Evolutionary conservation across 2,329 filamentous ascomycete genomes (phyloP).

Genomic region (Penicillium rolfsii): DNA sequence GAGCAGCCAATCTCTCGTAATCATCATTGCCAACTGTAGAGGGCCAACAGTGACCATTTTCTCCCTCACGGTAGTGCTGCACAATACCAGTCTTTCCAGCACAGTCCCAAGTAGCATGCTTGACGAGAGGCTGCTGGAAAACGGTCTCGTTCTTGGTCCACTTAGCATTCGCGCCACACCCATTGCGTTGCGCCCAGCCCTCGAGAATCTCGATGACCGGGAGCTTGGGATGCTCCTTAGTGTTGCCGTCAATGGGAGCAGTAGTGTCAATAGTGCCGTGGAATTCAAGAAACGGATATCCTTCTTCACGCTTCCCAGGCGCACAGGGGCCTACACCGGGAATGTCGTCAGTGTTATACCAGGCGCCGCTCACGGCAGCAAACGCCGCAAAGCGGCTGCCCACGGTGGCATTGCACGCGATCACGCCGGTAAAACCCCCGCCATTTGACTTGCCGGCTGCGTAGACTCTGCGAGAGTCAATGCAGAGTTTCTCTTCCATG

Average conservation of each 20-base stretch:
- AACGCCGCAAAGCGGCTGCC: constrained; percentile 55
- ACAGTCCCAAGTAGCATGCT: constrained; percentile 26
- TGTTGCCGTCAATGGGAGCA: constrained; percentile 25
- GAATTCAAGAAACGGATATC: constrained; percentile 30
- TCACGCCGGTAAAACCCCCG: constrained; percentile 53
- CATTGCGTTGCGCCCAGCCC: constrained; percentile 24
- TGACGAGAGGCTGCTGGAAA: constrained; percentile 21
- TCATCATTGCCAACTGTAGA: constrained; percentile 25
- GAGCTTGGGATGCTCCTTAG: constrained; percentile 8
- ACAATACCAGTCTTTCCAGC: constrained; percentile 22
- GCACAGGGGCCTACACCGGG: constrained; percentile 29
- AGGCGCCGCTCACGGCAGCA: constrained; percentile 53
- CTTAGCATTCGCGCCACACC: constrained; percentile 17
- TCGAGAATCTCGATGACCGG: constrained; percentile 26
- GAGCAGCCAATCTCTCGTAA: constrained; percentile 8
- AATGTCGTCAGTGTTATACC: constrained; percentile 40
- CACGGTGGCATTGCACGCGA: constrained; percentile 52
- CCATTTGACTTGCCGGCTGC: constrained; percentile 59
- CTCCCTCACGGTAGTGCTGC: constrained; percentile 26
- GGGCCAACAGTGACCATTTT: constrained; percentile 29
- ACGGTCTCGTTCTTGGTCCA: constrained; percentile 25
- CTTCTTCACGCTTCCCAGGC: constrained; percentile 35
- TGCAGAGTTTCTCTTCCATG: constrained; percentile 49
- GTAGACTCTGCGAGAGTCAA: constrained; percentile 52
- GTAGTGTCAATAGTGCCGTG: constrained; percentile 28